These are phyloP conservation scores for Curvularia spicifera DNA, from an alignment of 2,329 filamentous ascomycete species.

Conservation along the genomic window DNA sequence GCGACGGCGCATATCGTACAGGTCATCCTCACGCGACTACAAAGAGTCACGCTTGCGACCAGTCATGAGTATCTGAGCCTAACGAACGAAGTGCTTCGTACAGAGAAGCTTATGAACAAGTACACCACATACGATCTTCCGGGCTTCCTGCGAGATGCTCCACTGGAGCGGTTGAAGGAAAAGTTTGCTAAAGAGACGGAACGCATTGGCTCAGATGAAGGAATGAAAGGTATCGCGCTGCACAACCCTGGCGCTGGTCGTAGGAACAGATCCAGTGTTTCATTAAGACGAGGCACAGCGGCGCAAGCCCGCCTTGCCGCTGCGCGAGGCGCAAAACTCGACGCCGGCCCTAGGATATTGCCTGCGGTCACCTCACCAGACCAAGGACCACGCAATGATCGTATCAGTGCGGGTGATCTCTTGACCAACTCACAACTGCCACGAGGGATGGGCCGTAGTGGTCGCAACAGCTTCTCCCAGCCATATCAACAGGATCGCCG, in stretches of 20 bases:
- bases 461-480: constrained; percentile 56
- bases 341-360: constrained; percentile 30
- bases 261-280: constrained; percentile 71
- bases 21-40: constrained; percentile 91
- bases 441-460: constrained; percentile 62
- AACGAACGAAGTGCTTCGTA: constrained; percentile 88
- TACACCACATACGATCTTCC: constrained; percentile 92
- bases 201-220: constrained; percentile 78
- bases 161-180: constrained; percentile 83
- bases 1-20: constrained; percentile 97
- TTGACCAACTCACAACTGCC: constrained; percentile 77
- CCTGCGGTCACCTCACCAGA: constrained; percentile 36
- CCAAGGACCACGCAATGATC: constrained; percentile 35
- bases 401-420: constrained; percentile 68
- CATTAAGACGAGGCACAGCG: constrained; percentile 77
- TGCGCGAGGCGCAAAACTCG: constrained; percentile 51
- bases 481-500: constrained; percentile 54
- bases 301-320: constrained; percentile 68
- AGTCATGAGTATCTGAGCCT: constrained; percentile 93
- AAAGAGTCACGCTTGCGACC: constrained; percentile 91
- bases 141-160: constrained; percentile 84
- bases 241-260: constrained; percentile 77
- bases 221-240: constrained; percentile 89
- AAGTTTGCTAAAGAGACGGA: constrained; percentile 90
- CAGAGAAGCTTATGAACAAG: constrained; percentile 91